phyloP scores from a whole-genome alignment of 1,139 yeast genomes.

The Magnusiomyces tetraspermus region DNA sequence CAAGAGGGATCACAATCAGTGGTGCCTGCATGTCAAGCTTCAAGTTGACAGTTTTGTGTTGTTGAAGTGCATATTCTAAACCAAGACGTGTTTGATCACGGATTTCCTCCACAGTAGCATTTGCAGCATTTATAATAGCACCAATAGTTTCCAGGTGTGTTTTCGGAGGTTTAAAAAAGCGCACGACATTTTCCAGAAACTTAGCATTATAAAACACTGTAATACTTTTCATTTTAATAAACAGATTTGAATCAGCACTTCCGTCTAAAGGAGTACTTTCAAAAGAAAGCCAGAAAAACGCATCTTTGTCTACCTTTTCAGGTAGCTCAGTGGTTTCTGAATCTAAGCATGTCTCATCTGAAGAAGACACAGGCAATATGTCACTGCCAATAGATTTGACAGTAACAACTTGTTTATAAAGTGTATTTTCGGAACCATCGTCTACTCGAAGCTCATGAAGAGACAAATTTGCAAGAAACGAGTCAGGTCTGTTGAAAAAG shows the following conservation, averaged over 20 bases:
- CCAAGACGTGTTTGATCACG: slow-evolving; percentile 88
- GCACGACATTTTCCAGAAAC: slow-evolving; percentile 64
- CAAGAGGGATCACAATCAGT: slow-evolving; percentile 75
- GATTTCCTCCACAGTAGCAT: slow-evolving; percentile 85
- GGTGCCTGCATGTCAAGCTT: slow-evolving; percentile 91
- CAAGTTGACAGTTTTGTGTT: slow-evolving; percentile 81
- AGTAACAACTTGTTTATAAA: slow-evolving; percentile 81
- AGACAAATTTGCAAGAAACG: slow-evolving; percentile 61
- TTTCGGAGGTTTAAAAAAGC: slow-evolving; percentile 79
- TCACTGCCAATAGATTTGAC: slow-evolving; percentile 52
- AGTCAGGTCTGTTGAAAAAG: slow-evolving; percentile 69
- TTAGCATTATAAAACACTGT: slow-evolving; percentile 79
- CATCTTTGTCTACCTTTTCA: slow-evolving; percentile 31
- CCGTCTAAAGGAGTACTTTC: slow-evolving; percentile 82
- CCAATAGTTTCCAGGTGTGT: slow-evolving; percentile 82
- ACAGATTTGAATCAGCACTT: slow-evolving; percentile 67
- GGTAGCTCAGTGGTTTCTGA: neutral
- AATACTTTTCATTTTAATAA: slow-evolving; percentile 74
- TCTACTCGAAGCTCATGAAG: slow-evolving; percentile 75
- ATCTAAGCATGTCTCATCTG: slow-evolving; percentile 15
- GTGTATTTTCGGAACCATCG: slow-evolving; percentile 68
- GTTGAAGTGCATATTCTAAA: slow-evolving; percentile 83
- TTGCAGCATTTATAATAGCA: slow-evolving; percentile 90
- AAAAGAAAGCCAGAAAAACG: slow-evolving; percentile 73
- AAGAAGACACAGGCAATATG: slow-evolving; percentile 19